Percentiles rank a stretch among this genome's conserved stretches.
phyloP scores from a whole-genome alignment of 257 asterid species.

The Lycium barbarum region DNA sequence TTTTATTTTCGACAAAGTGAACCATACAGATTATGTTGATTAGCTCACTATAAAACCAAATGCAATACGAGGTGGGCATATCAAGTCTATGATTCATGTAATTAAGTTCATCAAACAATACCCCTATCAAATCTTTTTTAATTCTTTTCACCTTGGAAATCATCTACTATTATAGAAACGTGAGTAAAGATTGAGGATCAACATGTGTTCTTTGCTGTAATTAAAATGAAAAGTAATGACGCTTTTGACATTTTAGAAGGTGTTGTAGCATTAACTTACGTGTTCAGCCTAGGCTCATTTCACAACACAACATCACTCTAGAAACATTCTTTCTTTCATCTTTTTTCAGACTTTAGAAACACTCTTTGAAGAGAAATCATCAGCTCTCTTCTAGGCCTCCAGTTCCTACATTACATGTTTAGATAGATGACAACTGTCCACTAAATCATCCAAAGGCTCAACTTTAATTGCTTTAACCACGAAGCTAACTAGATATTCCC shows the following conservation, averaged over 20 bases:
- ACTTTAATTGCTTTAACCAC: not conserved
- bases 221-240: no score
- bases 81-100: slow-evolving; percentile 3
- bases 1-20: slow-evolving; percentile 33
- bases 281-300: no score
- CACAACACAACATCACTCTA: no score
- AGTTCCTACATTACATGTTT: no score
- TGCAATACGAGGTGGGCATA: not conserved
- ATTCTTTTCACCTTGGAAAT: not conserved
- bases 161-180: not conserved
- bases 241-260: no score
- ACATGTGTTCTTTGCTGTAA: no score
- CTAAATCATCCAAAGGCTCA: not conserved
- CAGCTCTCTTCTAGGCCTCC: not conserved
- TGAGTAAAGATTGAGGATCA: no score
- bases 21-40: slow-evolving; percentile 40
- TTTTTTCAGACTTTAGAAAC: no score
- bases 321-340: no score
- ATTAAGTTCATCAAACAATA: slow-evolving; percentile 19
- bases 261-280: no score
- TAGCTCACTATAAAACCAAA: slow-evolving; percentile 38
- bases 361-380: no score
- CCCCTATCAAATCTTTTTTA: not conserved
- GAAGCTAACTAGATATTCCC: not conserved
- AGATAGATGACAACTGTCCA: not conserved